Evolutionary conservation across 306 rosid species (phyloP), one percentile per base, ranked within the genome.

Genomic region (Cercis canadensis): DNA sequence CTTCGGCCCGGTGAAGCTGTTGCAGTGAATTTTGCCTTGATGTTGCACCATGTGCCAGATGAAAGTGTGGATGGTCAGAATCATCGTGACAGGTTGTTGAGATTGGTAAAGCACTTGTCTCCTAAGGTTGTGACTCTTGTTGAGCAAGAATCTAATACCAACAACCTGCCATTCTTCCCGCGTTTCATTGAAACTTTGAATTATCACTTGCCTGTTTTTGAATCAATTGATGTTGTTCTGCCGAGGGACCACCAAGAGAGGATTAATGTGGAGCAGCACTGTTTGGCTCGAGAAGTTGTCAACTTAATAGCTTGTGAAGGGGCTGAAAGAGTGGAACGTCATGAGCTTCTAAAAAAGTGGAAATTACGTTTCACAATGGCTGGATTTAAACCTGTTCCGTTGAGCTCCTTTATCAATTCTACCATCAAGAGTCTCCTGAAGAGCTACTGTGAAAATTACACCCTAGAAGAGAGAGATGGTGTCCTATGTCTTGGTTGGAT

Each of bases 251-350:
- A 89, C 60, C 81, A 21, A 73, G 90, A 94, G 74, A 87, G 96
- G 69, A 93, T 93, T 63, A 87, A 78, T 32, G 86, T 88, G 11
- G 98, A 93, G 67, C 98, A 93, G 54, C 96, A 90, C 65, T 93
- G 98, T 70, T 78, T 93, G 82, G 98, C 98, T 8, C 72, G 89
- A 18, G 97, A 90, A 63, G 75, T 93, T 43, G 97, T 93, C 5
- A 94, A 94, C 75, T 70, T 94, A n/a, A 77, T 94, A 67, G 98
- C 98, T 2, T 94, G 97, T 33, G 97, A 89, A 75, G 98, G 93
- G 13, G 64, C 76, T 3, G 97, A 94, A 73, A 87, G 97, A 76
- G 96, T 88, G n/a, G 98, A 94, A 80, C 96, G 96, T 0, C 87
- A 86, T 2, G 97, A 94, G 76, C 81, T 70, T 80, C 79, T 88